Evolutionary conservation across 1,139 yeast genomes (phyloP).

Genomic region (Kluyveromyces sp.): DNA sequence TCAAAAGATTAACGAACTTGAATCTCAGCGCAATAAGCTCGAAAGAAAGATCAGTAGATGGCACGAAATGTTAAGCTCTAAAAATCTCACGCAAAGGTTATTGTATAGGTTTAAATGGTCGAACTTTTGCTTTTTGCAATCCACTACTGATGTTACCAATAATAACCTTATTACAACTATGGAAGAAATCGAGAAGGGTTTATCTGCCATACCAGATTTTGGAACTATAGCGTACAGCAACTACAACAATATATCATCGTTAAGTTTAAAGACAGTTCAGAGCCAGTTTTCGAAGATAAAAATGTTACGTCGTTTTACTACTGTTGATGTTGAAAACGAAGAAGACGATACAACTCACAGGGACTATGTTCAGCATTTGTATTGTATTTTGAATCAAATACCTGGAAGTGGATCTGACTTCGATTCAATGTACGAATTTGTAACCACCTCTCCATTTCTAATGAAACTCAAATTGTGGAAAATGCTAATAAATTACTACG

Average conservation of each 20-base stretch:
- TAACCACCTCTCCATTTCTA: constrained; percentile 55
- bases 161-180: constrained; percentile 19
- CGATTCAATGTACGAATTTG: constrained; percentile 49
- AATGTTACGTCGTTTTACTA: constrained; percentile 32
- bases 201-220: constrained; percentile 8
- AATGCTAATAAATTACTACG: constrained; percentile 56
- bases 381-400: constrained; percentile 38
- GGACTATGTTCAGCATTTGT: constrained; percentile 48
- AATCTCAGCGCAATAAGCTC: constrained; percentile 22
- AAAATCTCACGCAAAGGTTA: constrained; percentile 10
- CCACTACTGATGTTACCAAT: constrained; percentile 27
- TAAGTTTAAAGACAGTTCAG: constrained; percentile 45
- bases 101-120: constrained; percentile 36
- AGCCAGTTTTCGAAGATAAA: constrained; percentile 44
- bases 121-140: constrained; percentile 33
- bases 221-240: constrained; percentile 33
- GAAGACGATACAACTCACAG: constrained; percentile 26
- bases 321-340: constrained; percentile 25
- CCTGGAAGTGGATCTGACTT: constrained; percentile 29
- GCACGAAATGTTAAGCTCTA: constrained; percentile 26
- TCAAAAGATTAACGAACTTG: constrained; percentile 23
- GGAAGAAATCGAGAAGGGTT: constrained; percentile 17
- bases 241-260: constrained; percentile 50
- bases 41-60: constrained; percentile 36
- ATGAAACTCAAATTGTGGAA: constrained; percentile 73